Base-by-base conservation (phyloP, 2,329 filamentous ascomycete species). In the Sarocladiaceae sp. region DNA sequence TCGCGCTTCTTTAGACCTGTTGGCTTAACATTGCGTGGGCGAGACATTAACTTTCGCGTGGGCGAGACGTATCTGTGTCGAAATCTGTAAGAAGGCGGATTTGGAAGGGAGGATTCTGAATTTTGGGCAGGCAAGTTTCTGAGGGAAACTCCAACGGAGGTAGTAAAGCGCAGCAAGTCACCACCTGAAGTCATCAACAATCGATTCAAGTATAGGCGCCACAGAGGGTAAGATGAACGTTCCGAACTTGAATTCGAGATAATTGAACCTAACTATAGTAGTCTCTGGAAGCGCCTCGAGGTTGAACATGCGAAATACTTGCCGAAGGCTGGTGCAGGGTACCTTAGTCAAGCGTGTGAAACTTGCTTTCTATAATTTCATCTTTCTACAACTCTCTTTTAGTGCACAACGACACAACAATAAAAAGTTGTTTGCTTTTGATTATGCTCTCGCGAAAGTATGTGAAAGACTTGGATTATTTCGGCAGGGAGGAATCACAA, bases 221-320 rank as follows among this genome's bases (percentile, higher is more conserved):
- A 20, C 33, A 35, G 33, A 35, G 33, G 33, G 33, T 20, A 35
- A 35, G n/a, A 35, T 35, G 33, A 20, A 35, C 16, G 33, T 18
- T 18, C 33, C 33, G 21, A 15, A 35, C 33, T 35, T 35, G 33
- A 20, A 19, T 19, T 35, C 33, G 33, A 35, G 33, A 35, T 35
- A 35, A 35, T 35, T 33, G 31, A 35, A 35, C 16, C 33, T 35
- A 20, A 35, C 19, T 20, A 35, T 35, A 35, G 18, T 35, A 35
- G 33, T 20, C 33, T 12, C 33, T 35, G 6, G 4, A 35, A 35
- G 6, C 33, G 33, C 15, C 18, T 35, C 33, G 21, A 35, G n/a
- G 33, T 35, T 35, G 33, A 35, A 35, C 33, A 15, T 35, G 33
- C 33, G 33, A 35, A 18, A 20, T 35, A 35, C 33, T 13, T 35